A percentile compares a stretch with the other conserved stretches of the same genome.
Conservation (phyloP, 2,329 filamentous ascomycete genomes). For the Fusarium longipes region DNA sequence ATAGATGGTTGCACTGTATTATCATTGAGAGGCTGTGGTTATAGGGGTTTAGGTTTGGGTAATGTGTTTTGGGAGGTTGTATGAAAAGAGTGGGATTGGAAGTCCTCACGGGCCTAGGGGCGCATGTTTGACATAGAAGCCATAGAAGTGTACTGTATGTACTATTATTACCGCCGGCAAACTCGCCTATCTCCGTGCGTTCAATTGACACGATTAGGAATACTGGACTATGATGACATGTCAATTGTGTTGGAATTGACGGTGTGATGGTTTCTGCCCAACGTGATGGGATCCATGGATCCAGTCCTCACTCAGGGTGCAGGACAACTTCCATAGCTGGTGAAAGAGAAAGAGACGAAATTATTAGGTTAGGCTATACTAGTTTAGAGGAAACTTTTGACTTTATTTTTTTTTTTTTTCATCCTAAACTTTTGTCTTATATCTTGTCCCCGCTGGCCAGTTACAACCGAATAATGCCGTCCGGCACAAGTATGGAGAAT, state of each 20-base stretch:
- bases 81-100: slow-evolving; percentile 30
- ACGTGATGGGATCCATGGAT: slow-evolving; percentile 5
- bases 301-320: too few relatives aligned
- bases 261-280: slow-evolving; percentile 41
- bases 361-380: too few relatives aligned
- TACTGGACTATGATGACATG: neutral
- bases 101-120: slow-evolving; percentile 43
- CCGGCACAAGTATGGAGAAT: neutral
- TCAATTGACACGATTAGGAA: slow-evolving; percentile 6
- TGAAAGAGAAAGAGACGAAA: too few relatives aligned
- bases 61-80: slow-evolving; percentile 16
- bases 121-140: slow-evolving; percentile 37
- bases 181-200: neutral
- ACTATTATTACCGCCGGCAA: slow-evolving; percentile 9
- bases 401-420: too few relatives aligned
- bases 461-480: slow-evolving; percentile 4
- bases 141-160: slow-evolving; percentile 25
- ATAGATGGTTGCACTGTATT: slow-evolving; percentile 43
- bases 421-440: too few relatives aligned
- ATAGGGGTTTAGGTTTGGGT: slow-evolving; percentile 6
- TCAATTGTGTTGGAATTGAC: slow-evolving; percentile 17
- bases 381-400: too few relatives aligned
- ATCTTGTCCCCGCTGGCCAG: too few relatives aligned
- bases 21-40: slow-evolving; percentile 31
- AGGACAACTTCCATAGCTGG: too few relatives aligned